Evolutionary conservation across 2,329 filamentous ascomycete genomes (phyloP).

Genomic region (Chaetomium globosum): DNA sequence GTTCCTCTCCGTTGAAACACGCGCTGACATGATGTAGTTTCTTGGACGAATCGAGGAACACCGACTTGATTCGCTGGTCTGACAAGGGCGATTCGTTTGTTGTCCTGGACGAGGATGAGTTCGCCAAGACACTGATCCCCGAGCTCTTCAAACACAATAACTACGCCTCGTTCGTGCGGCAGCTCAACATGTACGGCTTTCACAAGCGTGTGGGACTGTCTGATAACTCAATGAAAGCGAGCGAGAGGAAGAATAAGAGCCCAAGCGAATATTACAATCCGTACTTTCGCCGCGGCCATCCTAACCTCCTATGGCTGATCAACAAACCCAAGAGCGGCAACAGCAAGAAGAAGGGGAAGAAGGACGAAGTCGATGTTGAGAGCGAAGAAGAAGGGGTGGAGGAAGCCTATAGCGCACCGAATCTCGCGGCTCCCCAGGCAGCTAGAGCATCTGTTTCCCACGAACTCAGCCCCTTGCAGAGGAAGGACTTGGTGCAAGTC

Average conservation of each 20-base stretch:
- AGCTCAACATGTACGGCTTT: constrained; percentile 97
- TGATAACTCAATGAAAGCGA: constrained; percentile 96
- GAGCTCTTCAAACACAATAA: constrained; percentile 99
- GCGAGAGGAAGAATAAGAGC: constrained; percentile 95
- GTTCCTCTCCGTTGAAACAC: background rate
- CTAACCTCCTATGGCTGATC: constrained; percentile 92
- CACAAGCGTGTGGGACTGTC: constrained; percentile 93
- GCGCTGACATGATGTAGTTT: constrained; percentile 63
- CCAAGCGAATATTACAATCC: constrained; percentile 98
- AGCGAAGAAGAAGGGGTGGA: constrained; percentile 66
- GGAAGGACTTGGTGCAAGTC: constrained; percentile 76
- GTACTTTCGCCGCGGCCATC: constrained; percentile 90
- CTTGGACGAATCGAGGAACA: constrained; percentile 88
- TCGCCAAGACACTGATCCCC: constrained; percentile 93
- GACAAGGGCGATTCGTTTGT: constrained; percentile 96
- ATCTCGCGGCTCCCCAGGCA: constrained; percentile 25
- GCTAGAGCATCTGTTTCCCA: constrained; percentile 38
- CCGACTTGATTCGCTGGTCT: constrained; percentile 94
- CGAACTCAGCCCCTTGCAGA: constrained; percentile 55
- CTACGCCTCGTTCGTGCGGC: constrained; percentile 92
- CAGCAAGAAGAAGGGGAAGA: constrained; percentile 60
- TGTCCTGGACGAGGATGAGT: constrained; percentile 95
- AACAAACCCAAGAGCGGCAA: constrained; percentile 84
- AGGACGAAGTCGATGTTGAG: constrained; percentile 68
- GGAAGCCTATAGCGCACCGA: constrained; percentile 43